Percentiles rank a stretch among this genome's conserved stretches.
Conservation (phyloP, 2,329 filamentous ascomycete genomes). For the Fusarium virguliforme region DNA sequence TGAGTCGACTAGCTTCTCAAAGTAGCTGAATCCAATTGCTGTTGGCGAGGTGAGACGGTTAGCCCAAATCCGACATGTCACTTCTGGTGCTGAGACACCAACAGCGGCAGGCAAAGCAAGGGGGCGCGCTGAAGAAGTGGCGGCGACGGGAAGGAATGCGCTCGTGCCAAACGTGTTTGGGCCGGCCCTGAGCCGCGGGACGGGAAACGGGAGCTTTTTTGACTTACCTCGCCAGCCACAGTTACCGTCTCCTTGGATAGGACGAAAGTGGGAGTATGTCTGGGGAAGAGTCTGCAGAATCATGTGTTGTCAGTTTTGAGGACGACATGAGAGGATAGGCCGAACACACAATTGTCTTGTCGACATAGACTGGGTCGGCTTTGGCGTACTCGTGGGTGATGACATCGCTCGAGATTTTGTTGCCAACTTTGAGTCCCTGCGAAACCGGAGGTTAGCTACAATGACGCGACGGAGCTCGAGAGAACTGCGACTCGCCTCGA, state of each 20-base stretch:
- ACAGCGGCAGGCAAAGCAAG: slow-evolving; percentile 36
- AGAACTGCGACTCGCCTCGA: slow-evolving; percentile 63
- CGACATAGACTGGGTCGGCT: slow-evolving; percentile 86
- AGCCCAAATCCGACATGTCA: slow-evolving; percentile 34
- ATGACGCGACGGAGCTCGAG: slow-evolving; percentile 27
- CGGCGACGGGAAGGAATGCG: slow-evolving; percentile 21
- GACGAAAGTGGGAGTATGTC: slow-evolving; percentile 90
- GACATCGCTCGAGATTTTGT: slow-evolving; percentile 81
- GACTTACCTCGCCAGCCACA: slow-evolving; percentile 96
- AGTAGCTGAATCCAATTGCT: slow-evolving; percentile 96
- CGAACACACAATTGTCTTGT: slow-evolving; percentile 85
- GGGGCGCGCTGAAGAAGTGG: slow-evolving; percentile 23
- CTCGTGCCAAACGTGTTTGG: slow-evolving; percentile 23
- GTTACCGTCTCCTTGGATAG: slow-evolving; percentile 92
- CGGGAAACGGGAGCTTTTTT: slow-evolving; percentile 33
- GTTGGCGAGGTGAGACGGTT: slow-evolving; percentile 27
- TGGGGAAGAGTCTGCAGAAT: slow-evolving; percentile 78
- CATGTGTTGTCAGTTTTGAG: slow-evolving; percentile 34
- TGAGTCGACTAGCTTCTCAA: slow-evolving; percentile 83
- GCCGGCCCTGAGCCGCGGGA: slow-evolving; percentile 18
- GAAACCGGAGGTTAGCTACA: slow-evolving; percentile 37
- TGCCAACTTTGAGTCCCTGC: slow-evolving; percentile 87
- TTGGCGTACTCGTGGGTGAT: slow-evolving; percentile 91
- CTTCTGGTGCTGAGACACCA: slow-evolving; percentile 39
- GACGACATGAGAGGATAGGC: slow-evolving; percentile 26